These are phyloP conservation scores for Ceriops decandra DNA, from an alignment of 345 rosid genomes.

Conservation along the genomic window DNA sequence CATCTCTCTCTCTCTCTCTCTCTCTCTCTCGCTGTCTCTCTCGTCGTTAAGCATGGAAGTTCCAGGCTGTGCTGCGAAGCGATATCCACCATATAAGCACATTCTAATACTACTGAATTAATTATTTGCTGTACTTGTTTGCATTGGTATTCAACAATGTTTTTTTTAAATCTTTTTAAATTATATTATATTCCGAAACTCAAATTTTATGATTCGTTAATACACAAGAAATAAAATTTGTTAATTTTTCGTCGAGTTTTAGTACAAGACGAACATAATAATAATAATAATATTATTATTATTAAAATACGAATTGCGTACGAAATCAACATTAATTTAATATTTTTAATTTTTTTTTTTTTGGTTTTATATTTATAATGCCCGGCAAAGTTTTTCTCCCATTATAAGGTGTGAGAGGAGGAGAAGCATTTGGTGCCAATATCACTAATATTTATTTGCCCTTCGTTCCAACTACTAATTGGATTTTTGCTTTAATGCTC, in stretches of 20 bases:
- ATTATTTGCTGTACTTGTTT: not conserved
- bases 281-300: too few species aligned
- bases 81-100: constrained; percentile 56
- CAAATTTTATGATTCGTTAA: too few species aligned
- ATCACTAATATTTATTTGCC: constrained; percentile 36
- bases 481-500: constrained; percentile 4
- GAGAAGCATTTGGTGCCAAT: constrained; percentile 42
- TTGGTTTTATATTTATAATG: not conserved
- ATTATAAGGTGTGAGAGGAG: constrained; percentile 19
- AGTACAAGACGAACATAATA: too few species aligned
- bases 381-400: too few species aligned
- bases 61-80: constrained; percentile 52
- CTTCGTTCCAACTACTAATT: constrained; percentile 26
- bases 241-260: too few species aligned
- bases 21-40: constrained; percentile 34
- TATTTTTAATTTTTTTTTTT: not conserved
- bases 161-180: too few species aligned
- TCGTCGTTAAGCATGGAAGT: constrained; percentile 45
- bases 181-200: too few species aligned
- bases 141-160: not conserved
- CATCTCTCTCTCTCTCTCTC: constrained; percentile 6
- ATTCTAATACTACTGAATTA: constrained; percentile 21
- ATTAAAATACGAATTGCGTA: not conserved
- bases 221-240: too few species aligned
- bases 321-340: not conserved